Base-by-base conservation (phyloP, 2,329 filamentous ascomycete species). In the Blastomyces silverae region DNA sequence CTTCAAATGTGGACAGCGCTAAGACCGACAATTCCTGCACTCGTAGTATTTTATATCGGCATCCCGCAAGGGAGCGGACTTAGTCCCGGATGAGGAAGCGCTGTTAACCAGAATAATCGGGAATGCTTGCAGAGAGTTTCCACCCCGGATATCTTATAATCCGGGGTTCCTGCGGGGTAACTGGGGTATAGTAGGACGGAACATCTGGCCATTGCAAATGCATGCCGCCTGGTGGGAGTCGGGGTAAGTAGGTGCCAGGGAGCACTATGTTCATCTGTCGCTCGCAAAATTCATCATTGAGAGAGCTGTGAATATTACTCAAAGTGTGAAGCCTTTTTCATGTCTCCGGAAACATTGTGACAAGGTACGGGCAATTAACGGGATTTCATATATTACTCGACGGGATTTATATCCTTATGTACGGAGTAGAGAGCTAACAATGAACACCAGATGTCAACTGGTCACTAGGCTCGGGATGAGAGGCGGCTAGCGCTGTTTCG, bases 301-400 rank as follows among this genome's bases (percentile, higher is more conserved):
- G 34, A 59, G 20, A 28, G 7, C n/a, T 39, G 34, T 37, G 2
- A 46, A 46, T 20, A 6, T 22, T 25, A 13, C 44, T n/a, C 37
- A 7, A 59, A 15, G 2, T 44, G 34, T 22, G 53, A 39, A 48
- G 42, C 13, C 8, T 2, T 2, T 31, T 25, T 25, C 6, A 60
- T 17, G 6, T 28, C 37, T 20, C 2, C 8, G 6, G 11, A 44
- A 31, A n/a, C 11, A 17, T 13, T 17, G 5, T 34, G n/a, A 44
- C 59, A 50, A 61, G 58, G 59, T 15, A 17, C 44, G 44, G 42
- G 31, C 10, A 61, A 61, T 61, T 61, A 44, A 37, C 44, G 44
- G 59, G 58, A 48, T 2, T 61, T n/a, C 22, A n/a, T 31, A n/a
- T 34, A 61, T 31, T 28, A 4, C 22, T 39, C 11, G 10, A 11